Conservation (phyloP, 345 rosid genomes). For the Pugionium cornutum region DNA sequence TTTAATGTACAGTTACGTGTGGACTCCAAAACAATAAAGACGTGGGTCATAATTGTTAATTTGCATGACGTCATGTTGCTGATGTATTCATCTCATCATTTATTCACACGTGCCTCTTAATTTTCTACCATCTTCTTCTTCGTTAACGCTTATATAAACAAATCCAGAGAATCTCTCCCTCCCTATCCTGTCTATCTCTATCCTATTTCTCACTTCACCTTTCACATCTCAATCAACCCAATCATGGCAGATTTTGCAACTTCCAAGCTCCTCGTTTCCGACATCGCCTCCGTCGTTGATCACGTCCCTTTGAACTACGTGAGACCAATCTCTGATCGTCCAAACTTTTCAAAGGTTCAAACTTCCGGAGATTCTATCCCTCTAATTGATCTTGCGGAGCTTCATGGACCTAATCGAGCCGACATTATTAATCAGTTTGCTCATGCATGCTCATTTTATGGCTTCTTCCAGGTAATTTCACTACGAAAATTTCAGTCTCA, state of each 20-base stretch:
- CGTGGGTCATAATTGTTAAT: too few species aligned
- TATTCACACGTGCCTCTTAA: too few species aligned
- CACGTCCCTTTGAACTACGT: constrained; percentile 54
- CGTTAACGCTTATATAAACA: too few species aligned
- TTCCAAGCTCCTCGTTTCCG: constrained; percentile 45
- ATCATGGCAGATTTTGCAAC: constrained; percentile 21
- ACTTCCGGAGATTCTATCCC: constrained; percentile 49
- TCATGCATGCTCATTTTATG: constrained; percentile 54
- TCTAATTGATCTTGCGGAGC: constrained; percentile 56
- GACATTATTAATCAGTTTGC: constrained; percentile 46
- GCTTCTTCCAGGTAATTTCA: constrained; percentile 60
- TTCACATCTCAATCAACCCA: constrained; percentile 14
- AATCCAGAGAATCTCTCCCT: too few species aligned
- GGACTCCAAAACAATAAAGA: too few species aligned
- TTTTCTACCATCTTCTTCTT: too few species aligned
- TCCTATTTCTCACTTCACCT: constrained; percentile 7
- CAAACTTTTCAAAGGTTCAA: constrained; percentile 46
- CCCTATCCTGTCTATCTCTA: not conserved
- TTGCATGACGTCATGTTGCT: too few species aligned
- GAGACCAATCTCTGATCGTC: constrained; percentile 65
- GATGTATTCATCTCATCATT: too few species aligned
- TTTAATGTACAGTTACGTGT: too few species aligned
- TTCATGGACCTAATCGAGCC: constrained; percentile 46
- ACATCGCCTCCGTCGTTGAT: constrained; percentile 47
- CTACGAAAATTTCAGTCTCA: not conserved